phyloP scores from a whole-genome alignment of 1,284 basidiomycete genomes.

The Tilletia horrida region DNA sequence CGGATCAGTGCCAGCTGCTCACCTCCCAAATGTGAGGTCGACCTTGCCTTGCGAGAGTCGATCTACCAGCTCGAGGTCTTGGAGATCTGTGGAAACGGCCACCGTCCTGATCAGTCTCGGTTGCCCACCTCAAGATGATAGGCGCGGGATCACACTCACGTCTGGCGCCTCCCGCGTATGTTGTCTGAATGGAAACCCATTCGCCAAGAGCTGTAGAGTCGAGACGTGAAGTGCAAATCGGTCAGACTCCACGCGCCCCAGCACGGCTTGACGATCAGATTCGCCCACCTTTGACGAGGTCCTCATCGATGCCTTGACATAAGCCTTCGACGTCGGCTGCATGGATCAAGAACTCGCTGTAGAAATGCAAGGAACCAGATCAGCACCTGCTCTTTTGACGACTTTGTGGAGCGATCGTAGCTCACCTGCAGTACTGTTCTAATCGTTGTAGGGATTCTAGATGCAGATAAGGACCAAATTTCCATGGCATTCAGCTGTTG shows the following conservation, averaged over 20 bases:
- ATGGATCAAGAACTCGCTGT: constrained; percentile 89
- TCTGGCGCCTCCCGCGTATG: constrained; percentile 95
- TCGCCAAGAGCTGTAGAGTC: constrained; percentile 70
- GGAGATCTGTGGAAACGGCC: constrained; percentile 66
- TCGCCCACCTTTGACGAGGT: constrained; percentile 72
- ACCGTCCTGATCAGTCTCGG: too few species aligned
- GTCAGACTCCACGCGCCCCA: too few species aligned
- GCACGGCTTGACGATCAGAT: too few species aligned
- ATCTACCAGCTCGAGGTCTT: constrained; percentile 80
- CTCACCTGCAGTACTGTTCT: constrained; percentile 17
- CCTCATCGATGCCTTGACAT: constrained; percentile 92
- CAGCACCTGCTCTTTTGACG: neutral
- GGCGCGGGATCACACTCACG: too few species aligned
- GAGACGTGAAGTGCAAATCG: too few species aligned
- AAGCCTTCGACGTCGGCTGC: constrained; percentile 97
- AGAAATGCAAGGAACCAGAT: neutral
- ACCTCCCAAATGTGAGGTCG: constrained; percentile 94
- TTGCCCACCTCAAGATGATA: too few species aligned
- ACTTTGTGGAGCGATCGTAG: neutral
- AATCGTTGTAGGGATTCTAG: constrained; percentile 6
- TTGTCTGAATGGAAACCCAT: constrained; percentile 87
- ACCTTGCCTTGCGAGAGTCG: constrained; percentile 77
- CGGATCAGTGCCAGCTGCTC: too few species aligned
- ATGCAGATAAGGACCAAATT: neutral
- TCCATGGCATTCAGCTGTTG: too few species aligned